A percentile compares a stretch with the other conserved stretches of the same genome.
Conservation (phyloP, 2,329 filamentous ascomycete genomes). For the Pseudopyricularia javanii region DNA sequence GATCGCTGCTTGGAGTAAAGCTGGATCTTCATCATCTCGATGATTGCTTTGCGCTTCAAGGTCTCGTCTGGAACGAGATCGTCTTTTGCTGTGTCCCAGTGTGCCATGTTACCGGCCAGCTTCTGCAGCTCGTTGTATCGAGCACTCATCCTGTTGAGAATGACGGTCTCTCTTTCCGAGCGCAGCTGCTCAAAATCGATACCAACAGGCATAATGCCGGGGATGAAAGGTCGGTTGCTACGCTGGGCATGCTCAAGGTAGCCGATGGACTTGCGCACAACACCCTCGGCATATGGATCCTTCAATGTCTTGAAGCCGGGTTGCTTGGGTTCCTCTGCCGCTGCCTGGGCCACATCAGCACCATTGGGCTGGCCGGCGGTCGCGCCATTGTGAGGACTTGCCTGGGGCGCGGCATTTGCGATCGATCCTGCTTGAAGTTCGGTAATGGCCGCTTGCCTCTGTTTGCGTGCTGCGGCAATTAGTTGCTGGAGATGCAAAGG, state of each 20-base stretch:
- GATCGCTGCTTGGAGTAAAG: conserved; percentile 81
- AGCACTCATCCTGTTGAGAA: conserved; percentile 82
- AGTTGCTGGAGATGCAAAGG: conserved; percentile 69
- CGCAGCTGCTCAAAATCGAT: conserved; percentile 77
- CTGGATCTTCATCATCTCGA: conserved; percentile 86
- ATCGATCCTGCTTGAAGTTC: conserved; percentile 30
- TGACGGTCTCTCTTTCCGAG: conserved; percentile 74
- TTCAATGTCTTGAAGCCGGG: conserved; percentile 61
- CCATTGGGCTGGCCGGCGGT: conserved; percentile 22
- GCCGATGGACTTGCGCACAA: conserved; percentile 49
- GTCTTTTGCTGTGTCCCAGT: conserved; percentile 71
- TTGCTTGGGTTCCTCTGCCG: conserved; percentile 22
- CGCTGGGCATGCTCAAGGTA: conserved; percentile 70
- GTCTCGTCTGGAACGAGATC: conserved; percentile 60
- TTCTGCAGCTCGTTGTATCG: conserved; percentile 75
- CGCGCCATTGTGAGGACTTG: conserved; percentile 23
- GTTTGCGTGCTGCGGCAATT: conserved; percentile 64
- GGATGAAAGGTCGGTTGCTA: conserved; percentile 66
- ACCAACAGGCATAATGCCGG: conserved; percentile 78
- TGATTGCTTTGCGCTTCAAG: conserved; percentile 78
- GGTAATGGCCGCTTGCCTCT: conserved; percentile 43
- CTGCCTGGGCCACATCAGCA: conserved; percentile 20
- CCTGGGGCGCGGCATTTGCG: conserved; percentile 16
- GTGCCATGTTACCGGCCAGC: conserved; percentile 72
- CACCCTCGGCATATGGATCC: conserved; percentile 51